Base-by-base conservation (phyloP, 2,329 filamentous ascomycete species). In the Dothideomycetes sp. region DNA sequence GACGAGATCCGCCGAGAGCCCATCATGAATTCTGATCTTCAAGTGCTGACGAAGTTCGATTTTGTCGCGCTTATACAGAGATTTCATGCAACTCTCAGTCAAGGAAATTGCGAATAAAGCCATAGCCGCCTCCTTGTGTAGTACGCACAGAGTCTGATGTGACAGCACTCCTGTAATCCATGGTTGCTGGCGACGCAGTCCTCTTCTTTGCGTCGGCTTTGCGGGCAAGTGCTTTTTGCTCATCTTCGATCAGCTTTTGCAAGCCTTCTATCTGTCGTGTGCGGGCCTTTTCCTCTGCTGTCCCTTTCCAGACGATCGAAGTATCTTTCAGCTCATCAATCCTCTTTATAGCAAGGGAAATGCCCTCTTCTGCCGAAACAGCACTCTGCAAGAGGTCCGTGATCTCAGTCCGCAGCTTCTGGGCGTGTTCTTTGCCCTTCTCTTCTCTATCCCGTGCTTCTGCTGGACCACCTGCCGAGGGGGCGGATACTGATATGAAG, bases 231-330 rank as follows among this genome's bases (percentile, higher is more conserved):
- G 59, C 59, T 48, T 59, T 70, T 48, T 67, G 65, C 49, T 68
- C 67, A 17, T 95, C 89, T 55, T 95, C 87, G 1, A 94, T 84
- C 62, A 85, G 73, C 65, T 79, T 86, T 23, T 79, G 78, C 52
- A 98, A 60, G 37, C 74, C 73, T 49, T 96, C 89, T 13, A 98
- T 80, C 57, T 95, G 87, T 53, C 77, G 83, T 8, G 66, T 65
- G 39, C 91, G 71, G 5, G 86, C 85, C 63, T 84, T 93, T 60
- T 96, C 91, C 64, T 98, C 91, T 0, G 84, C 82, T 2, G 91
- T 95, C n/a, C 87, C 87, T 58, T 83, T 89, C 88, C 91, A 98
- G 16, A 98, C 79, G n/a, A 65, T 65, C 4, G 78, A 77, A 48
- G 96, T 64, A 47, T 79, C 74, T 54, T 86, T 80, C 42, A 96